Percentiles rank a stretch among this genome's conserved stretches.
Conservation (phyloP, 257 asterid genomes). For the Fraxinus excelsior region DNA sequence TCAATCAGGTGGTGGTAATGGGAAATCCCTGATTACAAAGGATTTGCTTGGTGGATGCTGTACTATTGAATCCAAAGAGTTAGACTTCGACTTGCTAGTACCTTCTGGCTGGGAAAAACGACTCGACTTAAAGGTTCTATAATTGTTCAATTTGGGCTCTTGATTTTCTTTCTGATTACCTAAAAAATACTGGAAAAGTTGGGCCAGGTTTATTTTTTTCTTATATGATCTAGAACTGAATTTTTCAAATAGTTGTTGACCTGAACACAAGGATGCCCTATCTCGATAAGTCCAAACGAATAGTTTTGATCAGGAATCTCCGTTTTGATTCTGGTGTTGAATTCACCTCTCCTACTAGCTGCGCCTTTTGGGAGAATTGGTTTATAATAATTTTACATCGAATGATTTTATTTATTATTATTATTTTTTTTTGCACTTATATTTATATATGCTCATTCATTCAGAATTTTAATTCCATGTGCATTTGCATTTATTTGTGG, state of each 20-base stretch:
- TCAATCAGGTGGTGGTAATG: slow-evolving; percentile 24
- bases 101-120: slow-evolving; percentile 91
- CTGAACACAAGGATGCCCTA: no score
- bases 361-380: no score
- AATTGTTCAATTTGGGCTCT: neutral
- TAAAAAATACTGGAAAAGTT: neutral
- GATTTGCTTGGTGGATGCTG: slow-evolving; percentile 76
- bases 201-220: neutral
- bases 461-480: slow-evolving; percentile 19
- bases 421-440: no score
- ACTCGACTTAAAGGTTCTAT: slow-evolving; percentile 67
- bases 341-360: neutral
- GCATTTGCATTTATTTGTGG: slow-evolving; percentile 9
- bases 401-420: no score
- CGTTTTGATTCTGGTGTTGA: neutral
- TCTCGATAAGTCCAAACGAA: neutral
- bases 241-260: neutral
- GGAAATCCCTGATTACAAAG: slow-evolving; percentile 61
- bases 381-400: no score
- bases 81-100: slow-evolving; percentile 84
- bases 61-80: slow-evolving; percentile 61
- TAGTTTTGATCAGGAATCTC: neutral
- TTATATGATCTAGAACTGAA: neutral
- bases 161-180: neutral
- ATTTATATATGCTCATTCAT: no score